Evolutionary conservation across 169 alveolate genomes (phyloP), one percentile per base, ranked within the genome.

Genomic region (Plasmodium adleri): DNA sequence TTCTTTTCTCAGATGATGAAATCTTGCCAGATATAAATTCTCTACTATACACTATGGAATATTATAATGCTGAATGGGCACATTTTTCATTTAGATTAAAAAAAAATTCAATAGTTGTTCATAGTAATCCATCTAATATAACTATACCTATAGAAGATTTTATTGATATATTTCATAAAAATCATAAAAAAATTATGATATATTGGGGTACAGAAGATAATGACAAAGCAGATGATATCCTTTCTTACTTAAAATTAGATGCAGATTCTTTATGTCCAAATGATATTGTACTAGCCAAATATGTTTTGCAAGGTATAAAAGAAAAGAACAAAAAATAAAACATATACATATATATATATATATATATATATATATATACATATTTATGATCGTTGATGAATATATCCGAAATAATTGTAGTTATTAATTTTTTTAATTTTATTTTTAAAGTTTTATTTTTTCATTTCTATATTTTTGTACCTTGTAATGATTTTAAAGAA

Each of bases 161-260:
- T 60, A 22, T 83, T 17, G n/a, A 83, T 47, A 17, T 58, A 24
- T 39, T 83, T 59, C 91, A 50, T 83, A 58, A 71, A 43, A 83
- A 43, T 56, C 59, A 71, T 20, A 83, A 83, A 71, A 83, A 83
- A 83, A 49, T 83, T 56, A 83, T 83, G 91, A 83, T 83, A 54
- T 83, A 83, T 24, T 83, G 91, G 91, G 91, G 91, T 20, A 32
- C 91, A 10, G 86, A 83, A 26, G 91, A 83, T 70, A 68, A 83
- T 39, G 91, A 83, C 47, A 13, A 71, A 22, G 54, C 68, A 10
- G 74, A 59, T n/a, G 91, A 83, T 72, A 58, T 68, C 24, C 1
- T 83, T 13, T 50, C n/a, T 15, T 83, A 70, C 56, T 9, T 83
- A 68, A 70, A 83, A 17, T 13, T 83, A 47, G 63, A 72, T 12